Base-by-base conservation (phyloP, 331 rosid species). In the Stylosanthes scabra region DNA sequence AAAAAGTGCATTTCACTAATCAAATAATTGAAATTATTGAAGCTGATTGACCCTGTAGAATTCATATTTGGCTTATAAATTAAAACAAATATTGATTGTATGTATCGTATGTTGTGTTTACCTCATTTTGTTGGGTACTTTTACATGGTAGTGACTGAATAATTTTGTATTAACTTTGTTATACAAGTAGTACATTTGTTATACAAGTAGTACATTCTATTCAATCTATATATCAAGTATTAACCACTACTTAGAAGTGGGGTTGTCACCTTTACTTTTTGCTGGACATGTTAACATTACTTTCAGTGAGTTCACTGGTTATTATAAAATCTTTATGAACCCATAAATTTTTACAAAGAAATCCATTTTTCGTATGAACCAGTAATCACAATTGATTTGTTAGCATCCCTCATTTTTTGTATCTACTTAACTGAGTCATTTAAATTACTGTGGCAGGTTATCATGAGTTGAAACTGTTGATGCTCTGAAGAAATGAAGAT, bases 401-500 rank as follows among this genome's bases (percentile, higher is more conserved):
- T 51, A 4, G 11, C 11, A 44, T 13, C 8, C 66, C 44, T 50
- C 3, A 2, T 12, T 20, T 45, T 40, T 46, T 5, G 6, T 76
- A 13, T 12, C 2, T 51, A 6, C 68, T 74, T 7, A 74, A 58
- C 51, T 2, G 54, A 64, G 20, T 62, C 52, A 31, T 59, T 66
- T 3, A 50, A 70, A 67, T 59, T 63, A 15, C 40, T 5, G 11
- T 69, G 28, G 28, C 80, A 80, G 85, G 75, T 70, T 3, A 34
- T 3, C 6, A 3, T 0, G 39, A 34, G 0, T 58, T 63, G 66
- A 56, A 67, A 56, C 69, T 58, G 66, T 62, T 31, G 68, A 71
- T 69, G 59, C 64, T 73, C 20, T n/a, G 80, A 68, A 77, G 80
- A 50, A 57, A 39, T 40, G 80, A 68, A 77, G 80, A 50, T 63